Conservation (phyloP, 768 basidiomycete genomes). For the Dioszegia hungarica region DNA sequence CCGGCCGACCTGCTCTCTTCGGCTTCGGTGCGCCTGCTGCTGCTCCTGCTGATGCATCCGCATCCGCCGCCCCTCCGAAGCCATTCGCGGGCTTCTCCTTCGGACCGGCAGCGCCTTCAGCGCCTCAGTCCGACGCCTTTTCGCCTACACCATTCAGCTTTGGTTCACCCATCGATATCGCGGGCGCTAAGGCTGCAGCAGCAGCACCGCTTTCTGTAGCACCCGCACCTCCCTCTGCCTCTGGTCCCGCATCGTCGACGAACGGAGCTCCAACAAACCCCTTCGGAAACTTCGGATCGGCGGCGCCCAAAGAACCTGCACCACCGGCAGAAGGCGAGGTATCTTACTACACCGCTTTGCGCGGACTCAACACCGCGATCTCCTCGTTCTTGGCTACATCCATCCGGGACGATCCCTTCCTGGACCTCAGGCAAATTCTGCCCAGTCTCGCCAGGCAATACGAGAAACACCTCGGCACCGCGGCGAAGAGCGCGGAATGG, state of each 20-base stretch:
- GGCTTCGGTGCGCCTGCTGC: slow-evolving; percentile 14
- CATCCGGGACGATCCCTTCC: slow-evolving; percentile 31
- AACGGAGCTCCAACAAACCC: background rate
- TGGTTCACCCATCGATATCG: background rate
- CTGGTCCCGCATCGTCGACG: background rate
- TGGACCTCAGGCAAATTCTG: slow-evolving; percentile 27
- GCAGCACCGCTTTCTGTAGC: background rate
- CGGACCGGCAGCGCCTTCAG: slow-evolving; percentile 1
- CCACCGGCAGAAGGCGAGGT: slow-evolving; percentile 36
- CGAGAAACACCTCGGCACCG: slow-evolving; percentile 13
- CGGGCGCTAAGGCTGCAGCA: too few species aligned
- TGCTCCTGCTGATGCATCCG: slow-evolving; percentile 4
- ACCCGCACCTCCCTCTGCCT: background rate
- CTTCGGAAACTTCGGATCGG: too few species aligned
- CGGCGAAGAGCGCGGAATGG: slow-evolving; percentile 25
- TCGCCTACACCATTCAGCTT: too few species aligned
- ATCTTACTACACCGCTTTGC: slow-evolving; percentile 35
- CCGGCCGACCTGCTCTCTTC: slow-evolving; percentile 20
- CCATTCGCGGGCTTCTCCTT: slow-evolving; percentile 41
- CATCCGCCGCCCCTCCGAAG: slow-evolving; percentile 13
- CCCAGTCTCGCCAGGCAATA: slow-evolving; percentile 26
- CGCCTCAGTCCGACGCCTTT: too few species aligned
- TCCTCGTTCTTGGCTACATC: slow-evolving; percentile 31
- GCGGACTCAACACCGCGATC: slow-evolving; percentile 44
- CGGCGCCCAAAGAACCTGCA: slow-evolving; percentile 15